Conservation (phyloP, 2,329 filamentous ascomycete genomes). For the Penicillium verrucosum region DNA sequence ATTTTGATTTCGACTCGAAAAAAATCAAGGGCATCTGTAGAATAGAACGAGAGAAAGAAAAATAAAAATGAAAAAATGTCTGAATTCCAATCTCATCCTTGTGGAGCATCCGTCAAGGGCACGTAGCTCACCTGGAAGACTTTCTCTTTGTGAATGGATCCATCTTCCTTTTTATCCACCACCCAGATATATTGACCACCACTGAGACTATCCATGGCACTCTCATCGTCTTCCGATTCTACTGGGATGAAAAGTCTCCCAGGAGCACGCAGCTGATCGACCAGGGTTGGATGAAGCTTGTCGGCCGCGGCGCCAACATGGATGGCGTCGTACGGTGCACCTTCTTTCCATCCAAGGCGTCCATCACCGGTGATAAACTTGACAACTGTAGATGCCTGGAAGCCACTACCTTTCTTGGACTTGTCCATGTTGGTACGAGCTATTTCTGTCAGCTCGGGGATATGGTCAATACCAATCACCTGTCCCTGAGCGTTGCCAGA, state of each 20-base stretch:
- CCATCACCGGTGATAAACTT: slow-evolving; percentile 75
- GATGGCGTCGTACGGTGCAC: slow-evolving; percentile 78
- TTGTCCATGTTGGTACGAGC: slow-evolving; percentile 65
- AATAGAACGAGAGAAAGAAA: background rate
- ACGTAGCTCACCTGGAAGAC: slow-evolving; percentile 63
- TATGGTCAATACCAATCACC: slow-evolving; percentile 74
- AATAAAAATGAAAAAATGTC: too few species aligned
- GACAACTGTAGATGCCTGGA: slow-evolving; percentile 65
- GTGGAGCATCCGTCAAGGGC: slow-evolving; percentile 59
- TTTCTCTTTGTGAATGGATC: slow-evolving; percentile 54
- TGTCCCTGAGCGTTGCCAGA: slow-evolving; percentile 37
- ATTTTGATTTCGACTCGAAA: too few species aligned
- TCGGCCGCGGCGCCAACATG: slow-evolving; percentile 87
- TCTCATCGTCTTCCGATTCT: slow-evolving; percentile 43
- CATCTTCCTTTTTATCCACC: slow-evolving; percentile 60
- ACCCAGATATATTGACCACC: slow-evolving; percentile 59
- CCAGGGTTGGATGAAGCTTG: slow-evolving; percentile 66
- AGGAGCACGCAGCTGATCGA: slow-evolving; percentile 74
- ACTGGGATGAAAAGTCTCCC: slow-evolving; percentile 71
- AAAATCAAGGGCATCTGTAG: too few species aligned
- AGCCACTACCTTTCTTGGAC: slow-evolving; percentile 53
- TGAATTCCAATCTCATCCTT: slow-evolving; percentile 11
- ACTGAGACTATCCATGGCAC: slow-evolving; percentile 13
- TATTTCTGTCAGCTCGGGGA: slow-evolving; percentile 60
- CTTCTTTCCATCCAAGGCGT: slow-evolving; percentile 60